Base-by-base conservation (phyloP, 306 rosid species). In the Fagus crenata region DNA sequence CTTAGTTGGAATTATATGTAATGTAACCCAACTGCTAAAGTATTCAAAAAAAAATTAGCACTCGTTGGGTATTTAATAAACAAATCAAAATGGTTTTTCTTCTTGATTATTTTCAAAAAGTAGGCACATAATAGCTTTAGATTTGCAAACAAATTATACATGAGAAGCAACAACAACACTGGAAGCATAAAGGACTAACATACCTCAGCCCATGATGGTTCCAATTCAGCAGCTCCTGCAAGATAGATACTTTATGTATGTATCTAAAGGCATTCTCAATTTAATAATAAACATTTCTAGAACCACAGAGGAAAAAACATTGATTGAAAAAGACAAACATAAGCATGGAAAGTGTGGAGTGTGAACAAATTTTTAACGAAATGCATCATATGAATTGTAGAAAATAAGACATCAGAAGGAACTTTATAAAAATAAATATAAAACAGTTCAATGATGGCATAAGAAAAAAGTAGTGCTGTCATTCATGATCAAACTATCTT, bases 171-270 rank as follows among this genome's bases (percentile, higher is more conserved):
- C 58, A 43, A 59, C 69, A 13, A 22, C 28, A 22, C 37, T 59
- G n/a, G 39, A 37, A 75, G 56, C 18, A 74, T 53, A 51, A 49
- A 76, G 46, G 49, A 49, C 17, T 68, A 64, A 61, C 79, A 53
- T 84, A 94, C 98, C 93, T 94, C 98, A 40, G 93, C 93, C 98
- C 97, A 94, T 31, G 92, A 92, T 36, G 95, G 91, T 76, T 90
- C 87, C 97, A 94, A 84, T 83, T 90, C 92, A 63, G 91, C 87
- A 61, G 97, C 93, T 77, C 96, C 97, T 94, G 93, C 74, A 83
- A 89, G 55, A 40, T 28, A 13, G 70, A 81, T 63, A 71, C 69
- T 69, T 71, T 18, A 76, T 6, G 56, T 73, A 63, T 77, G 80
- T 73, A 67, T 54, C 51, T 53, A 49, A 55, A 78, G 41, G 70